A percentile compares a stretch with the other conserved stretches of the same genome.
Conservation (phyloP, 2,329 filamentous ascomycete species). For the Colletotrichum lupini region DNA sequence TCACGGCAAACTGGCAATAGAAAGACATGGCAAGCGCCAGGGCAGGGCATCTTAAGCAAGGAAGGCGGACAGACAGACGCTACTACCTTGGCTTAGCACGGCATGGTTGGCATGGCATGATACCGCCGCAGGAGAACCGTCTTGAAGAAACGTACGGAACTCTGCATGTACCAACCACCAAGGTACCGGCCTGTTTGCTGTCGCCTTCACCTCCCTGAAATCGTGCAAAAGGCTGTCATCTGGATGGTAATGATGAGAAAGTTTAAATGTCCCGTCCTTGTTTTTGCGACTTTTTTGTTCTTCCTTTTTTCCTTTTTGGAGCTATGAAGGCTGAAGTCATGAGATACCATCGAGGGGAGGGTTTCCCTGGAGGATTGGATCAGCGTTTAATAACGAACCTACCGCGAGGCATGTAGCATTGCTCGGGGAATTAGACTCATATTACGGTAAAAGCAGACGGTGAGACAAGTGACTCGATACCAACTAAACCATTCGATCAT, state of each 20-base stretch:
- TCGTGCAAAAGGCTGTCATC: not conserved
- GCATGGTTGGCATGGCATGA: not conserved
- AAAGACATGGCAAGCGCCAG: conserved; percentile 1
- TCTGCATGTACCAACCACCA: no score
- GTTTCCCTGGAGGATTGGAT: conserved; percentile 13
- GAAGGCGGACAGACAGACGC: not conserved
- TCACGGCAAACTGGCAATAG: not conserved
- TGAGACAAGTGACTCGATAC: conserved; percentile 20
- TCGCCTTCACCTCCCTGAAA: not conserved
- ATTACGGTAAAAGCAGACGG: conserved; percentile 14
- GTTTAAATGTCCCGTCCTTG: not conserved
- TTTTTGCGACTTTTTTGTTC: not conserved
- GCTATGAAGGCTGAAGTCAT: not conserved
- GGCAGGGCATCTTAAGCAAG: not conserved
- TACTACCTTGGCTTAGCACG: not conserved
- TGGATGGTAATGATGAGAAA: not conserved
- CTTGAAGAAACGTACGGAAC: not conserved
- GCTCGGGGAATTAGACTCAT: conserved; percentile 5
- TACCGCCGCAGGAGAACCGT: not conserved
- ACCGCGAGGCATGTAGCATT: conserved; percentile 12
- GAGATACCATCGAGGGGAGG: not conserved
- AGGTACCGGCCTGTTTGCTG: not conserved
- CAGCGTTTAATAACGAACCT: conserved; percentile 13
- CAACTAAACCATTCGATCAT: conserved; percentile 9
- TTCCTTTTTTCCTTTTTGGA: no score